These are phyloP conservation scores for Tylopilus subfusipes DNA, from an alignment of 768 basidiomycete species.

Conservation along the genomic window DNA sequence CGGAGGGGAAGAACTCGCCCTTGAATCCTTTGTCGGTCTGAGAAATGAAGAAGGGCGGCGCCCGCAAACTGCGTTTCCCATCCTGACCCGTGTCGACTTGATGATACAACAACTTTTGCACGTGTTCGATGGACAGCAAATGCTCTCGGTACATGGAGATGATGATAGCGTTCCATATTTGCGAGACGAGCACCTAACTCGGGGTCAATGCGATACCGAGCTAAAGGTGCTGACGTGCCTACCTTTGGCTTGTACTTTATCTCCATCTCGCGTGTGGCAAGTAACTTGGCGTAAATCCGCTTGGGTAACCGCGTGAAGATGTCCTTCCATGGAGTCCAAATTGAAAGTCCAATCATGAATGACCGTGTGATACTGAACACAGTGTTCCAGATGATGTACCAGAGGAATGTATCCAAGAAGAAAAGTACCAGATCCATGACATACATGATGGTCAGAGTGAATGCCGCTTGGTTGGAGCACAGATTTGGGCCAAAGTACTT, in stretches of 20 bases:
- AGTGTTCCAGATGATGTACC: constrained; percentile 99
- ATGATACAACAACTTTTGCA: constrained; percentile 96
- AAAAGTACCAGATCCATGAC: constrained; percentile 96
- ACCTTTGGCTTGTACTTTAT: constrained; percentile 99
- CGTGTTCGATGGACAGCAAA: constrained; percentile 96
- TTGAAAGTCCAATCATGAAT: constrained; percentile 88
- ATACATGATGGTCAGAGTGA: constrained; percentile 97
- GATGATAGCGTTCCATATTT: constrained; percentile 99
- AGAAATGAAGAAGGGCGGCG: constrained; percentile 97
- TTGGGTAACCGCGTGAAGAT: constrained; percentile 96
- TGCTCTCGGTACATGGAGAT: constrained; percentile 99
- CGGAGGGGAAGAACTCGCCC: constrained; percentile 88
- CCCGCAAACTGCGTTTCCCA: constrained; percentile 87
- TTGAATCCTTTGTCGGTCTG: constrained; percentile 87
- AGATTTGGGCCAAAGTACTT: constrained; percentile 79
- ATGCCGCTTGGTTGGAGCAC: constrained; percentile 91
- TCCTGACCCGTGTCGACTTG: constrained; percentile 84
- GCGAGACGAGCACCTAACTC: constrained; percentile 86
- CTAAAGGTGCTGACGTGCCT: constrained; percentile 11
- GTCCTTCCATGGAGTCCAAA: constrained; percentile 99
- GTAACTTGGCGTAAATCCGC: constrained; percentile 92
- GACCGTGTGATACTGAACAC: constrained; percentile 85
- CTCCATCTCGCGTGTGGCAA: constrained; percentile 95
- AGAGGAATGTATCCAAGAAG: constrained; percentile 99
- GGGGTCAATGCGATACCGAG: background rate